Evolutionary conservation across 176 grass and related monocot species (phyloP).

Genomic region (Oryza meridionalis): DNA sequence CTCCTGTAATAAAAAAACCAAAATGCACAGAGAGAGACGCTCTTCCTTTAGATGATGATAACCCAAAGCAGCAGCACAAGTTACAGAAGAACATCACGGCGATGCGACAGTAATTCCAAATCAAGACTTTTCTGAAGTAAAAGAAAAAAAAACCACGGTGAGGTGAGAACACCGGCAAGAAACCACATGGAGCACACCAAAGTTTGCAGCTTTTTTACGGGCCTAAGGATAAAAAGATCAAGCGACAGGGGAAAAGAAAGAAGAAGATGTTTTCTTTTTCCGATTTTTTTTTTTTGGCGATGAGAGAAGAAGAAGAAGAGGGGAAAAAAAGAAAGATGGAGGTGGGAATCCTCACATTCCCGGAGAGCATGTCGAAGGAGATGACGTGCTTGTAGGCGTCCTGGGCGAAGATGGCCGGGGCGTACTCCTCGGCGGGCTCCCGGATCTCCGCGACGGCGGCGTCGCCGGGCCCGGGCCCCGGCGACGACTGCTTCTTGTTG

Average conservation of each 20-base stretch:
- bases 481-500: slow-evolving; percentile 60
- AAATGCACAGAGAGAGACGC: not conserved
- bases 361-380: slow-evolving; percentile 95
- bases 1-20: slow-evolving; percentile 49
- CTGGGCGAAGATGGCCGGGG: slow-evolving; percentile 96
- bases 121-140: not conserved
- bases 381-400: slow-evolving; percentile 93
- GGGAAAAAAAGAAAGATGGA: not conserved
- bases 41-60: not conserved
- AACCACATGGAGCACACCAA: slow-evolving; percentile 48
- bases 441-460: slow-evolving; percentile 52
- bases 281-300: not conserved
- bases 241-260: not conserved
- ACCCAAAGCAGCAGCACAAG: not conserved
- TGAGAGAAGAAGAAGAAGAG: not conserved
- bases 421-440: slow-evolving; percentile 76
- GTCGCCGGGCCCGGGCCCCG: slow-evolving; percentile 49
- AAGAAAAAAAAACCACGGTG: not conserved
- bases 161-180: slow-evolving; percentile 26
- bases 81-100: slow-evolving; percentile 7
- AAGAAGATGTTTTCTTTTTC: not conserved
- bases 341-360: slow-evolving; percentile 52
- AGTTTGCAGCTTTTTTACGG: slow-evolving; percentile 43
- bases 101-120: slow-evolving; percentile 16
- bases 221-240: slow-evolving; percentile 39